Conservation (phyloP, 176 grass and related monocot genomes). For the Oryza glumipatula region DNA sequence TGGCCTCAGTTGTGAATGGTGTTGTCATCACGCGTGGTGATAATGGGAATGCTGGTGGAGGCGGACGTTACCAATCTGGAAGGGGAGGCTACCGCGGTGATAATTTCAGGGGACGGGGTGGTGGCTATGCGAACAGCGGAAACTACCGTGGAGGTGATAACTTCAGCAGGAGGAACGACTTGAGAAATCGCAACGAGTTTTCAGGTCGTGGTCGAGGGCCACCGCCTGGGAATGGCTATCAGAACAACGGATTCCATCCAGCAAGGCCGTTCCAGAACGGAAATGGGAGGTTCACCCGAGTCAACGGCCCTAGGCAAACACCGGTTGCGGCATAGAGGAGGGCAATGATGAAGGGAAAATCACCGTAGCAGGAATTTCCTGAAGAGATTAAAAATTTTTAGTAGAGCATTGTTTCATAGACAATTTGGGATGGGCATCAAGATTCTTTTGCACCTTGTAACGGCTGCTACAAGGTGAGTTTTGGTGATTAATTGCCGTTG, state of each 20-base stretch:
- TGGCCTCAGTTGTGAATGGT: slow-evolving; percentile 38
- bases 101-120: slow-evolving; percentile 55
- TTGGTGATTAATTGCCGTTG: slow-evolving; percentile 22
- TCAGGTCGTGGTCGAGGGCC: slow-evolving; percentile 43
- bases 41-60: slow-evolving; percentile 29
- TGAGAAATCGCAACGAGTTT: slow-evolving; percentile 52
- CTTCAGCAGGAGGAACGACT: slow-evolving; percentile 35
- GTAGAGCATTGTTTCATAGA: slow-evolving; percentile 20
- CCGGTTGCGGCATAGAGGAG: slow-evolving; percentile 25
- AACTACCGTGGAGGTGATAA: slow-evolving; percentile 48
- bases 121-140: slow-evolving; percentile 28
- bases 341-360: background rate
- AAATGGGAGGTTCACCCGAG: slow-evolving; percentile 35
- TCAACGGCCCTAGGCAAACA: slow-evolving; percentile 37
- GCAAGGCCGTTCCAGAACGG: slow-evolving; percentile 41
- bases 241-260: slow-evolving; percentile 44
- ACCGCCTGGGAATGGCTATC: slow-evolving; percentile 26
- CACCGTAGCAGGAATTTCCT: background rate
- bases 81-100: slow-evolving; percentile 57
- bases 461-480: slow-evolving; percentile 4
- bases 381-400: background rate
- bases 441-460: slow-evolving; percentile 4
- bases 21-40: slow-evolving; percentile 24
- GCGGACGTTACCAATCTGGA: slow-evolving; percentile 44
- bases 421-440: background rate